Percentiles rank a stretch among this genome's conserved stretches.
phyloP scores from a whole-genome alignment of 2,329 filamentous ascomycete species.

The Monosporascus sp. region DNA sequence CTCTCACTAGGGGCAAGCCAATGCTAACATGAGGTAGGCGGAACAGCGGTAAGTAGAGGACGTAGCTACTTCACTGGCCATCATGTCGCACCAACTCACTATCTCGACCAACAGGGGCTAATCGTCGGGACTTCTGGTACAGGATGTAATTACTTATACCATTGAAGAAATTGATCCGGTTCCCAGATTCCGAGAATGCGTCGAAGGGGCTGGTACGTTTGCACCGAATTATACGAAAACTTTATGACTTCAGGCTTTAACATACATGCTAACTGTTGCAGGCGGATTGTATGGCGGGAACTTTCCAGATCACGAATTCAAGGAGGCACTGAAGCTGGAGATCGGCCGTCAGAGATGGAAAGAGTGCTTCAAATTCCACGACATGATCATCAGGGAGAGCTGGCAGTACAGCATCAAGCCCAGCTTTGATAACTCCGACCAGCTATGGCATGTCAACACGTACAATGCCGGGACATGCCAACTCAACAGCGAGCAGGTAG shows the following conservation, averaged over 20 bases:
- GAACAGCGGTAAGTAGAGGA: constrained; percentile 5
- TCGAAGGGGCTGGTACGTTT: constrained; percentile 8
- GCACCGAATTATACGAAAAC: too few relatives aligned
- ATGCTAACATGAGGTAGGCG: neutral
- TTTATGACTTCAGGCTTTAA: neutral
- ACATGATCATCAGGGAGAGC: neutral
- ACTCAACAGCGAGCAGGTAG: neutral
- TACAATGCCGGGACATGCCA: neutral
- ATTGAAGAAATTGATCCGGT: constrained; percentile 2
- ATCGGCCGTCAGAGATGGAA: neutral
- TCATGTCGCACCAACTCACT: too few relatives aligned
- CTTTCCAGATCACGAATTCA: constrained; percentile 9
- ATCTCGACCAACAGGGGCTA: neutral
- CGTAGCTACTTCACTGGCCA: too few relatives aligned
- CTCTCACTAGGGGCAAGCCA: neutral
- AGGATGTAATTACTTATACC: constrained; percentile 14
- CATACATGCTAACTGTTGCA: neutral
- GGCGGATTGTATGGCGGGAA: constrained; percentile 8
- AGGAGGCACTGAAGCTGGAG: constrained; percentile 1
- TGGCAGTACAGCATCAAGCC: neutral
- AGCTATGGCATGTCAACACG: neutral
- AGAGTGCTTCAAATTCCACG: neutral
- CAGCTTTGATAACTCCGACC: neutral
- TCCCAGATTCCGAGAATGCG: constrained; percentile 3
- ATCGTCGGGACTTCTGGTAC: neutral